Base-by-base conservation (phyloP, 2,329 filamentous ascomycete species). In the Gliomastix tumulicola region DNA sequence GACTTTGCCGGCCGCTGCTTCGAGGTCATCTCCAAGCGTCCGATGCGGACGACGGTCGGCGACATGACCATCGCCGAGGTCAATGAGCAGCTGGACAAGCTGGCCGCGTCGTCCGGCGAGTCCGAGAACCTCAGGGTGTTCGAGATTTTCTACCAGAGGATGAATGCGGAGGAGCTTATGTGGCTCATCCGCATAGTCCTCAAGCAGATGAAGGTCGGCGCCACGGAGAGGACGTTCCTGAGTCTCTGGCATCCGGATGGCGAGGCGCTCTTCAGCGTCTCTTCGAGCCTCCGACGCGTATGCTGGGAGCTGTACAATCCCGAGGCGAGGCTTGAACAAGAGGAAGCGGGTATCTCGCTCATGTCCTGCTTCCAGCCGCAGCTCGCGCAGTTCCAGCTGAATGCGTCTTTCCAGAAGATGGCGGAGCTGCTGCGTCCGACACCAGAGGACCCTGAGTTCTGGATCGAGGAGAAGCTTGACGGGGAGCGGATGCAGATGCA, bases 311-410 rank as follows among this genome's bases (percentile, higher is more conserved):
- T 98, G 4, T 78, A 76, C 47, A 81, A 96, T 53, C 82, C 82
- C 0, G 68, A 73, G 25, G 59, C 86, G 10, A 76, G 84, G 5
- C 70, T 98, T 3, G 79, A 88, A 45, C 79, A 79, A 23, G 83
- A 88, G 18, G 79, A 88, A 36, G 74, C 79, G 1, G 82, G 83
- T 0, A 80, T 97, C 12, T 68, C 74, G 3, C 65, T 97, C 22
- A 95, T 96, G 87, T 84, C 92, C 51, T 96, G 88, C 55, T 97
- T 97, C 53, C 90, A 97, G 53, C 92, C 92, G 6, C 92, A 97
- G 57, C 72, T 98, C 23, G 92, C 92, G 5, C 85, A 92, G 45
- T 96, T 94, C 44, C 88, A 96, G 56, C 84, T 85, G 70, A 76
- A 85, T 22, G 79, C 81, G 0, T 71, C 68, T 3, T 87, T 95